Base-by-base conservation (phyloP, 805 yeast genomes). In the Lipomyces spencermartinsiae region DNA sequence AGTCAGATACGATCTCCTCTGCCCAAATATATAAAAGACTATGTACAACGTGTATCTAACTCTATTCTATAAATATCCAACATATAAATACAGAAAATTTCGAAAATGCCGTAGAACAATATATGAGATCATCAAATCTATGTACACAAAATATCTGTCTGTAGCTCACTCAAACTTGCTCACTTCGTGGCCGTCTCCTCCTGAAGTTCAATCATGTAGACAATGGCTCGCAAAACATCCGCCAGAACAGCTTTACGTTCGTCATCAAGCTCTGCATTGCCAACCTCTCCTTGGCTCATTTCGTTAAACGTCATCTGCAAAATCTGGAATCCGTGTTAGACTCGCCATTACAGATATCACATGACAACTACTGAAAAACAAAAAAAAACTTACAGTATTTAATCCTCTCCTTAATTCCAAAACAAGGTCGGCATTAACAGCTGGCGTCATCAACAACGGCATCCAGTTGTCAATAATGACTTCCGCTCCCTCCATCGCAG, bases 1-100 rank as follows among this genome's bases (percentile, higher is more conserved):
- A 70, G 88, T 89, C 67, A 86, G 87, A 73, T 85, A 87, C 14
- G 93, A 89, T 74, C 84, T 87, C 29, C 77, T 89, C 34, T 86
- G 90, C 75, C 92, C 92, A 10, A 88, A 88, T 74, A 58, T 66
- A 29, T 68, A 66, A 34, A 37, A 6, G 25, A 29, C 31, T 10
- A 9, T 10, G 16, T 12, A 53, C 56, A n/a, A 5, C 22, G 56
- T 25, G 12, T 10, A 31, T 33, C 58, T n/a, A 12, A 39, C 34
- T 34, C 60, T 29, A 29, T 25, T 22, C 12, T 22, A 31, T 19
- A 14, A 31, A 29, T 25, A 56, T 35, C n/a, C 16, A 31, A 31
- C 39, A 57, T 34, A 57, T 22, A 25, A 25, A 53, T 19, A 25
- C n/a, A 22, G 16, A 22, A 53, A 53, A 1, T 16, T 25, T 25